Percentiles rank a stretch among this genome's conserved stretches.
Evolutionary conservation across 768 basidiomycete species (phyloP).

Genomic region (Hypholoma sublateritium): DNA sequence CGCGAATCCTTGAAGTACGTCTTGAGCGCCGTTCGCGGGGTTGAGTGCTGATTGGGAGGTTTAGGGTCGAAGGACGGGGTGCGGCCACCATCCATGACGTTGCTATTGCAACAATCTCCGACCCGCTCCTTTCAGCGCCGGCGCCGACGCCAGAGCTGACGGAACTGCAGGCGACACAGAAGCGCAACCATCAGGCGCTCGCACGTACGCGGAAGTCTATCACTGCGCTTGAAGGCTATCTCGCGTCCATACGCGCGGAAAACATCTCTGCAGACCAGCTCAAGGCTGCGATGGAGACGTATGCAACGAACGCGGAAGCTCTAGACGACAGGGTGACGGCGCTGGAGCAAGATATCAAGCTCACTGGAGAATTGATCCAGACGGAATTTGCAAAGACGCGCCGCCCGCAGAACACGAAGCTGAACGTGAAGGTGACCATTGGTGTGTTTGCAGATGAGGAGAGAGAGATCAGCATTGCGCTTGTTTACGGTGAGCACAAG

Average conservation of each 20-base stretch:
- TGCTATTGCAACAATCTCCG: constrained; percentile 25
- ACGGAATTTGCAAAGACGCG: constrained; percentile 20
- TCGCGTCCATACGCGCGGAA: constrained; percentile 32
- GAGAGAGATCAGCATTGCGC: constrained; percentile 35
- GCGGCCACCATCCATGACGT: constrained; percentile 48
- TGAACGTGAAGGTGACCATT: constrained; percentile 30
- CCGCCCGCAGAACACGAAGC: constrained; percentile 21
- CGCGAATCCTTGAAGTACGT: constrained; percentile 40
- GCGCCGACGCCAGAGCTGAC: constrained; percentile 26
- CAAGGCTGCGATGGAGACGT: constrained; percentile 28
- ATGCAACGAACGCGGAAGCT: constrained; percentile 30
- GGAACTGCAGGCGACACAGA: constrained; percentile 24
- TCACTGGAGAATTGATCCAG: constrained; percentile 21
- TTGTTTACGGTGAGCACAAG: constrained; percentile 36
- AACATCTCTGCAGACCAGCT: constrained; percentile 29
- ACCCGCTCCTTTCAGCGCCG: constrained; percentile 17
- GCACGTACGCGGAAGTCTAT: constrained; percentile 27
- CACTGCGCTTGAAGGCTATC: constrained; percentile 31
- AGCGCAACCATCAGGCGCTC: constrained; percentile 27
- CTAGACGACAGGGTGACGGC: constrained; percentile 31
- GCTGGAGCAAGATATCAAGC: constrained; percentile 26
- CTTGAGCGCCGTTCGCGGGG: not conserved
- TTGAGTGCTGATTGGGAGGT: not conserved
- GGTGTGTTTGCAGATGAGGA: constrained; percentile 35
- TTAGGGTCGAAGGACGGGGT: constrained; percentile 45